phyloP scores from a whole-genome alignment of 2,329 filamentous ascomycete genomes.

The Lasiodiplodia citricola region DNA sequence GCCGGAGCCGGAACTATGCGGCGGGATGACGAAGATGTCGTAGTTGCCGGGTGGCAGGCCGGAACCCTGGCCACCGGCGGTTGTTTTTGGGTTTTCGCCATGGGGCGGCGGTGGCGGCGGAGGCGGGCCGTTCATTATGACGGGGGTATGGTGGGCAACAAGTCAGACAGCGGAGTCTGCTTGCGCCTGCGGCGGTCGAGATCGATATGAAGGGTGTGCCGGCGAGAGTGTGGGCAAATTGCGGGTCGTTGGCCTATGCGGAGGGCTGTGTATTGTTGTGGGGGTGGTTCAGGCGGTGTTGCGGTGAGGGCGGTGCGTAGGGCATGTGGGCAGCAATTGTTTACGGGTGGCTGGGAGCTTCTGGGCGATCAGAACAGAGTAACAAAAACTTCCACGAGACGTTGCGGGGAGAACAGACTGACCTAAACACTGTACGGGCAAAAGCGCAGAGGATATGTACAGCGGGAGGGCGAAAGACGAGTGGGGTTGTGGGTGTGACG shows the following conservation, averaged over 20 bases:
- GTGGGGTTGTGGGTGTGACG: slow-evolving; percentile 16
- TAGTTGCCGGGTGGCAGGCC: slow-evolving; percentile 88
- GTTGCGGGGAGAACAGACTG: neutral
- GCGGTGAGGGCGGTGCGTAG: slow-evolving; percentile 18
- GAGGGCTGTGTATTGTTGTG: neutral
- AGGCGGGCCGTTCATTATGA: slow-evolving; percentile 57
- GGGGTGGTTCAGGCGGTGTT: slow-evolving; percentile 13
- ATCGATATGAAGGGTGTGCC: neutral
- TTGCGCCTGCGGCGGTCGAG: slow-evolving; percentile 9
- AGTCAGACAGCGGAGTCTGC: slow-evolving; percentile 17
- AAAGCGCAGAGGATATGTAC: slow-evolving; percentile 10
- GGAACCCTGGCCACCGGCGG: slow-evolving; percentile 40
- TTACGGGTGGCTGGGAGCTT: slow-evolving; percentile 22
- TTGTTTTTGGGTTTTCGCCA: slow-evolving; percentile 74
- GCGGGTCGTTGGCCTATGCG: slow-evolving; percentile 7
- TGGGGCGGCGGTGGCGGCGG: slow-evolving; percentile 86
- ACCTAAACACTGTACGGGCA: neutral
- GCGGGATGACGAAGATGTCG: slow-evolving; percentile 96
- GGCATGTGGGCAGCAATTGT: slow-evolving; percentile 22
- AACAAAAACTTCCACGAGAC: neutral
- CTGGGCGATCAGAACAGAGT: neutral
- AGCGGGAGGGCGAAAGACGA: neutral
- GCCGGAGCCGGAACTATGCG: slow-evolving; percentile 84
- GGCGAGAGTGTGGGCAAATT: neutral
- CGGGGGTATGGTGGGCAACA: slow-evolving; percentile 11